Evolutionary conservation across 495 filamentous ascomycete species (phyloP), one percentile per base, ranked within the genome.

Genomic region (Baudoinia panamericana): DNA sequence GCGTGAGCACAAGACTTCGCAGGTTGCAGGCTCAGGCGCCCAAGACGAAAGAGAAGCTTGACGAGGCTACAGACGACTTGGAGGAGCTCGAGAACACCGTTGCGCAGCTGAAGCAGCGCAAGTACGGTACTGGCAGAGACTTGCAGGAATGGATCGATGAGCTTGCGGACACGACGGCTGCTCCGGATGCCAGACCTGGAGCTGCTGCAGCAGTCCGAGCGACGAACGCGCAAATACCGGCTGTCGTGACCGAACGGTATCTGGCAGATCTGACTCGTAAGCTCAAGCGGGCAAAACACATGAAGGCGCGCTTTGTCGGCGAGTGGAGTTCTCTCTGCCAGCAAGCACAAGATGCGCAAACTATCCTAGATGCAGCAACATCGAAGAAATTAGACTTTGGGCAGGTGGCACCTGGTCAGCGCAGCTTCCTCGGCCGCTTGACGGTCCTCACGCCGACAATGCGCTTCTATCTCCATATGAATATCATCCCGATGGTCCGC

Each of bases 81-180:
- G 84, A 92, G 50, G 76, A 81, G 45, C 61, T 93, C 12, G 87
- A 94, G 46, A 63, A 69, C 2, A 83, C 90, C 52, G 79, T 95
- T 10, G 57, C 67, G 18, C 77, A 83, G 60, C 69, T 97, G 21
- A 72, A 76, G 35, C 73, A 76, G 49, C 70, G 87, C 43, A 94
- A 93, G 63, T 79, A 73, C 16, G 86, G 83, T 10, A 84, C 76
- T n/a, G 81, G 81, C 2, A 72, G 67, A 32, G 71, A 81, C 31
- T 90, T 86, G 58, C 75, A 80, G 43, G 88, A 93, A 40, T 97
- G 90, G 90, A 90, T 97, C 46, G 88, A 94, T 45, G 90, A 81
- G 36, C 64, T 97, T 16, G 76, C 73, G 1, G 90, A 94, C 43
- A 71, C 76, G 33, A 72, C 75, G 13, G 75, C 71, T 37, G 56